Conservation (phyloP, 73 alveolate genomes). For the Paraurostyla sp. region DNA sequence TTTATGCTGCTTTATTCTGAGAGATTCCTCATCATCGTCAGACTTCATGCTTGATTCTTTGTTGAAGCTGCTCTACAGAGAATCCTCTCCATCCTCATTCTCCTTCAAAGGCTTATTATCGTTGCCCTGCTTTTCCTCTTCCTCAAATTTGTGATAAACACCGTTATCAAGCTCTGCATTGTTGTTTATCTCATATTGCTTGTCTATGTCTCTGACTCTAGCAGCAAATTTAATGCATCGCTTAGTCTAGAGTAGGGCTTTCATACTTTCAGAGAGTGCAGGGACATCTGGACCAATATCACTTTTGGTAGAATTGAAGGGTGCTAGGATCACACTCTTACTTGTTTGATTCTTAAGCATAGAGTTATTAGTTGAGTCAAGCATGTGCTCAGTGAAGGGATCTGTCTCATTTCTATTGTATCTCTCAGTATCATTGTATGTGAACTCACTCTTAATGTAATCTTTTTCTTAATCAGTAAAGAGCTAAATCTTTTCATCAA, state of each 20-base stretch:
- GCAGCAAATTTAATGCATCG: constrained; percentile 82
- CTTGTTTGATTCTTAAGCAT: constrained; percentile 66
- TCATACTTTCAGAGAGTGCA: constrained; percentile 23
- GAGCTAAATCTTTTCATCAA: constrained; percentile 57
- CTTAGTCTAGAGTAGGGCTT: constrained; percentile 76
- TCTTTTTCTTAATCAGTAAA: constrained; percentile 71
- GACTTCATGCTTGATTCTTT: constrained; percentile 30
- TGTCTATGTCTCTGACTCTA: constrained; percentile 86
- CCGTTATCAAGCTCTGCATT: constrained; percentile 94
- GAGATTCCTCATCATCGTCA: constrained; percentile 37
- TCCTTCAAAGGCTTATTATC: not conserved
- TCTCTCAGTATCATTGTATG: constrained; percentile 61
- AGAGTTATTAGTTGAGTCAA: constrained; percentile 76
- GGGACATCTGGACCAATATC: constrained; percentile 9
- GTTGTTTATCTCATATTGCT: constrained; percentile 90
- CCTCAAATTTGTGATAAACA: constrained; percentile 70
- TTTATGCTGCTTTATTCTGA: not conserved
- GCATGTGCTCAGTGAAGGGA: constrained; percentile 73
- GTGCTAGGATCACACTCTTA: constrained; percentile 79
- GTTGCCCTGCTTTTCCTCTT: constrained; percentile 4
- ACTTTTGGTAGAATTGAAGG: constrained; percentile 73
- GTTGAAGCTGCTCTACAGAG: constrained; percentile 2
- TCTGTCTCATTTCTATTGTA: constrained; percentile 54
- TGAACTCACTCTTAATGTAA: constrained; percentile 62
- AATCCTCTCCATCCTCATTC: not conserved